Evolutionary conservation across 164 flowering plant species (phyloP), one percentile per base, ranked within the genome.

Genomic region (Annona squamosa): DNA sequence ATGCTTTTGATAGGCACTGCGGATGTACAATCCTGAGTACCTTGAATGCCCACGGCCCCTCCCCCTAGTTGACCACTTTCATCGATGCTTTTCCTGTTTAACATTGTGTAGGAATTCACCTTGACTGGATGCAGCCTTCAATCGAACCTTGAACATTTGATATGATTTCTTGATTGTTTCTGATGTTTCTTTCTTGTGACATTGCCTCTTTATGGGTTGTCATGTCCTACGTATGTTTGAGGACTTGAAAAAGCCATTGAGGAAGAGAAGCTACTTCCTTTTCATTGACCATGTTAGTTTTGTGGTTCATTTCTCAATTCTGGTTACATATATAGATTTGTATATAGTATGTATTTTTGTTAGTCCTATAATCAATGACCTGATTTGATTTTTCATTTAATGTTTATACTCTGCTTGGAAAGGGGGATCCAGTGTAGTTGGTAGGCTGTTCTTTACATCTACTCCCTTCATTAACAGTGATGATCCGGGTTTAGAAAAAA

Each of bases 1-100:
- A 47, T 48, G 1, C 45, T 19, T 71, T 48, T 71, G 82, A 78
- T 86, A 94, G 98, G 99, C 93, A 82, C 69, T 95, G 85, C 86
- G 97, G 69, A 93, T 95, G 97, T 95, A 95, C 84, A 95, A 95
- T 75, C 99, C 99, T 57, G 87, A 89, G 63, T 95, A 95, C 81
- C 91, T 95, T 68, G 90, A 88, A 79, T 79, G 99, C 61, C 97
- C 99, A 62, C 37, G 37, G 37, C 37, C 37, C 37, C 37, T 26
- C 37, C 37, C 37, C 37, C 37, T 26, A 26, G 37, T 66, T 66
- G 46, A 18, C 46, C 43, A 41, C 68, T 66, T 10, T 37, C 45
- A 3, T 37, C 42, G 17, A 13, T 5, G 13, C 2, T 65, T 6
- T 16, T 66, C 17, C 13, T 42, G 13, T 66, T 5, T 41, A 66